Percentiles rank a stretch among this genome's conserved stretches.
Conservation (phyloP, 805 yeast genomes). For the Hanseniaspora lachancei region DNA sequence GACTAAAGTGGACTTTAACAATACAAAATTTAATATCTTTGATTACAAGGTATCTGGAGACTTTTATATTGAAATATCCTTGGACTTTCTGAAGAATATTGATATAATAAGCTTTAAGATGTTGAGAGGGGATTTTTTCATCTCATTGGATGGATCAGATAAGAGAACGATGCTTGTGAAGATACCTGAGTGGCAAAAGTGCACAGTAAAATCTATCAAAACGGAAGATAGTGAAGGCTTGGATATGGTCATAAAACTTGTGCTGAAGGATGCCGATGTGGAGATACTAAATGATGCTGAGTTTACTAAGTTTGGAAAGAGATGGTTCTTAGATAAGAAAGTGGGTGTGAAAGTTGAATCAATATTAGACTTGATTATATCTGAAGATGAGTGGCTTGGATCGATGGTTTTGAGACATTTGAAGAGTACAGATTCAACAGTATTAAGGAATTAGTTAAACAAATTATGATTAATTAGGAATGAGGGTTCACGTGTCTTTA, state of each 20-base stretch:
- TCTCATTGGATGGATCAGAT: background rate
- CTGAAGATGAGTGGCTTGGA: constrained; percentile 10
- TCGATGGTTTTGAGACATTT: constrained; percentile 8
- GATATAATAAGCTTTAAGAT: constrained; percentile 10
- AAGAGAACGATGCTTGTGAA: constrained; percentile 3
- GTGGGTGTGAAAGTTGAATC: constrained; percentile 4
- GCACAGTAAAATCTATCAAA: background rate
- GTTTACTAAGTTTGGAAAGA: constrained; percentile 9
- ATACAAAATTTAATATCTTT: constrained; percentile 8
- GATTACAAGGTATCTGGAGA: constrained; percentile 4
- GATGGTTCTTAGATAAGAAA: constrained; percentile 5
- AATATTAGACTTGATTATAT: constrained; percentile 2
- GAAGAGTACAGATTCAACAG: constrained; percentile 3
- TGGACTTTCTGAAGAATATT: constrained; percentile 6
- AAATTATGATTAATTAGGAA: no score
- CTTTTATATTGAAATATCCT: constrained; percentile 4
- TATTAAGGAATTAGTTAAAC: background rate
- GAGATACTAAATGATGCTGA: constrained; percentile 5
- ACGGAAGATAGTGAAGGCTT: background rate
- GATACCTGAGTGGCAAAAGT: constrained; percentile 10
- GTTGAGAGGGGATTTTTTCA: constrained; percentile 4
- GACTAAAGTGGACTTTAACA: constrained; percentile 9
- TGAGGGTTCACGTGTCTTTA: no score
- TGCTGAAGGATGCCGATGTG: constrained; percentile 6
- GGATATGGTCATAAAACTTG: constrained; percentile 4